These are phyloP conservation scores for Sphagnurus paluster DNA, from an alignment of 1,284 basidiomycete genomes.

Conservation along the genomic window DNA sequence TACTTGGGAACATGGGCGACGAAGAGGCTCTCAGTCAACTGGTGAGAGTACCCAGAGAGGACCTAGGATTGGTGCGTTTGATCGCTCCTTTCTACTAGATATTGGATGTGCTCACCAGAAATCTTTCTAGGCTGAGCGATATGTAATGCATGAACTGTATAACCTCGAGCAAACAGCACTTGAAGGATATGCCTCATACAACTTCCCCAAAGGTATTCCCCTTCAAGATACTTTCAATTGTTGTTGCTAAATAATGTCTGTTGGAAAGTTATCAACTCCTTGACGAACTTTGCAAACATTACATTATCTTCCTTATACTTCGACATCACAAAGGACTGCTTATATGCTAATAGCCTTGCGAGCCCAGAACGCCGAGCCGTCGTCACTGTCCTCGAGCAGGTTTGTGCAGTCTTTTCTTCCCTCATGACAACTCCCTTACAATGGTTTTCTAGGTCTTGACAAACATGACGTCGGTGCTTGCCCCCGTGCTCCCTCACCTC, in stretches of 20 bases:
- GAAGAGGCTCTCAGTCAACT: conserved; percentile 29
- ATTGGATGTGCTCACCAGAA: conserved; percentile 4
- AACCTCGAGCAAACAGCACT: conserved; percentile 67
- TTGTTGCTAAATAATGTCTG: background rate
- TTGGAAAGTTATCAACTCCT: conserved; percentile 57
- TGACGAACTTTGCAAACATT: conserved; percentile 70
- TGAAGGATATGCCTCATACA: conserved; percentile 72
- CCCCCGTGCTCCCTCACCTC: conserved; percentile 89
- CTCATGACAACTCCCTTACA: conserved; percentile 1
- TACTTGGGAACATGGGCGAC: conserved; percentile 77
- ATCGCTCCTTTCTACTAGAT: conserved; percentile 3
- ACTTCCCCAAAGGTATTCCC: conserved; percentile 80
- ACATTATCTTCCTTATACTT: conserved; percentile 87
- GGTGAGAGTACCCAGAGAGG: conserved; percentile 38
- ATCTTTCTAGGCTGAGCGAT: conserved; percentile 69
- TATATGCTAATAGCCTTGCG: conserved; percentile 73
- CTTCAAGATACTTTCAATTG: background rate
- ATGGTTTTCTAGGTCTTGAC: conserved; percentile 55
- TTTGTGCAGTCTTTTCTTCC: conserved; percentile 29
- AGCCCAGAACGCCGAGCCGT: conserved; percentile 62
- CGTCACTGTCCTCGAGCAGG: conserved; percentile 74
- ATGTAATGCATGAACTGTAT: conserved; percentile 84
- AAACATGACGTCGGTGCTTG: conserved; percentile 73
- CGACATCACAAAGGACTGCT: conserved; percentile 87
- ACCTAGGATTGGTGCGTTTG: conserved; percentile 70